Evolutionary conservation across 2,329 filamentous ascomycete genomes (phyloP).

Genomic region (Plenodomus lindquistii): DNA sequence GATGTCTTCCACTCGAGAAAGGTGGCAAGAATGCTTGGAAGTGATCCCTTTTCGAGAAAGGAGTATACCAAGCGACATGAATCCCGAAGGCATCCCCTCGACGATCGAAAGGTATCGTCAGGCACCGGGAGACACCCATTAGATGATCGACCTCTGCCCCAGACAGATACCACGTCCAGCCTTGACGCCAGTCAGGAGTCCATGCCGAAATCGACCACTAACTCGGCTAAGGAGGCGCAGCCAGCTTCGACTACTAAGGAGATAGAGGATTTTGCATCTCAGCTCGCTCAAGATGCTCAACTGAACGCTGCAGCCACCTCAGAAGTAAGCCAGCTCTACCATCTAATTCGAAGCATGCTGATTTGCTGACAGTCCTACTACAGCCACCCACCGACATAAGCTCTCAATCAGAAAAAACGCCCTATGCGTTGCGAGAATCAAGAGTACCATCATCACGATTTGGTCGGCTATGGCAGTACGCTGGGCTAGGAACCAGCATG

Average conservation of each 20-base stretch:
- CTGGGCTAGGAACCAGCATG: constrained; percentile 92
- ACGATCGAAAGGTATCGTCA: constrained; percentile 39
- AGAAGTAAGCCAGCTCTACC: constrained; percentile 25
- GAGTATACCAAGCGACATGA: constrained; percentile 40
- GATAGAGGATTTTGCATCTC: constrained; percentile 52
- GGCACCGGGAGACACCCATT: constrained; percentile 11
- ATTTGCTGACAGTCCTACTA: constrained; percentile 50
- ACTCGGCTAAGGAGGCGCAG: constrained; percentile 12
- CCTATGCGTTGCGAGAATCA: constrained; percentile 81
- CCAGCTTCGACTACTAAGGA: constrained; percentile 35
- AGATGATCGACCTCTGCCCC: constrained; percentile 10
- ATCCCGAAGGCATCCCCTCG: constrained; percentile 38
- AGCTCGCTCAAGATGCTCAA: constrained; percentile 51
- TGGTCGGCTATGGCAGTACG: constrained; percentile 91
- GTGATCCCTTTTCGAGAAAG: constrained; percentile 44
- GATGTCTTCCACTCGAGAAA: constrained; percentile 65
- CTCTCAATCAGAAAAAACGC: constrained; percentile 34
- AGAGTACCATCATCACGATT: constrained; percentile 86
- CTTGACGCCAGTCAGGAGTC: background rate
- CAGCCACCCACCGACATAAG: constrained; percentile 40
- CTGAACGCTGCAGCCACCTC: constrained; percentile 25
- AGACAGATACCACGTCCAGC: constrained; percentile 8
- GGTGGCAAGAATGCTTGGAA: constrained; percentile 60
- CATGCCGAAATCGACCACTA: constrained; percentile 9
- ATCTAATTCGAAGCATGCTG: constrained; percentile 37